Base-by-base conservation (phyloP, 176 grass and related monocot species). In the Eleusine coracana region DNA sequence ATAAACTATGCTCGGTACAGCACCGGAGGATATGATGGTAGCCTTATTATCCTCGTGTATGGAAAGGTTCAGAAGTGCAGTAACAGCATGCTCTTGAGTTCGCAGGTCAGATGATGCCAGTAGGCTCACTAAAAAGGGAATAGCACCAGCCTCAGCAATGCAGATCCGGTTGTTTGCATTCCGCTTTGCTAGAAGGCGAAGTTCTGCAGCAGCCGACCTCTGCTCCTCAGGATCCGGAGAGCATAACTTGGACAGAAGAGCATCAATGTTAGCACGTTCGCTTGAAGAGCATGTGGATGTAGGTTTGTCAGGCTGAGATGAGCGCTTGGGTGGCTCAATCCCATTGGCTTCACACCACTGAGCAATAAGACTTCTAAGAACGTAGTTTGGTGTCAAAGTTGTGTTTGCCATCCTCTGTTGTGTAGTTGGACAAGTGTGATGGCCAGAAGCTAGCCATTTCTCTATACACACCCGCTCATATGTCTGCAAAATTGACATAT, bases 61-160 rank as follows among this genome's bases (percentile, higher is more conserved):
- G 59, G 97, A 99, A 48, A 99, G 87, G 75, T 99, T 96, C 61
- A 94, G 73, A 83, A 99, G 85, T 25, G 97, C 89, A 55, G 93
- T 99, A 20, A 99, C 93, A 7, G 91, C 91, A 90, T 99, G 93
- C 78, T 96, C 97, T 79, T 99, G 97, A 48, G 87, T 99, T 18
- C 68, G 85, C 40, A 73, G 63, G 74, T 99, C 93, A 62, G 80
- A 28, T 21, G 93, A 83, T 2, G 86, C 83, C 14, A 99, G 75
- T 28, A 94, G 85, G 65, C 83, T 89, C 66, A 85, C 66, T 68
- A 99, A 66, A 16, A 94, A 86, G 59, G 97, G 93, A 64, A 99
- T 87, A 6, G 93, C 97, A 65, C 93, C 97, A 49, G 93, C 97
- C 80, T 94, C 89, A 78, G 97, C 89, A 83, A 99, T 96, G 60